Conservation (phyloP, 768 basidiomycete species). For the Pisolithus orientalis region DNA sequence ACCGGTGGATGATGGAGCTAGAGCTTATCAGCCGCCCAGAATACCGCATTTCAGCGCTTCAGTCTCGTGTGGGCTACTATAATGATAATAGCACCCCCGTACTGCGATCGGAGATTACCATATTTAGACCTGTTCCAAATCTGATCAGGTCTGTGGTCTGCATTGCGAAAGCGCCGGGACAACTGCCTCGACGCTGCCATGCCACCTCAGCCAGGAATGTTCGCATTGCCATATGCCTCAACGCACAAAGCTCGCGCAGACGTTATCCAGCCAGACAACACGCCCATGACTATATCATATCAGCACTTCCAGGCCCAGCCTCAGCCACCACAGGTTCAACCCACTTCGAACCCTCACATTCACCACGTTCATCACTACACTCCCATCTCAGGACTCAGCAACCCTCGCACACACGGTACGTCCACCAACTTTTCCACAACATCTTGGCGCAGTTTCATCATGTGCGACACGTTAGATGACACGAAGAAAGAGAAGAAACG, state of each 20-base stretch:
- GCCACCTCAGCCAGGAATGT: slow-evolving; percentile 69
- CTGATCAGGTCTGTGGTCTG: too few relatives aligned
- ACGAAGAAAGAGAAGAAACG: slow-evolving; percentile 59
- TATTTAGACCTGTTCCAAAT: too few relatives aligned
- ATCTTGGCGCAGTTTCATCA: slow-evolving; percentile 20
- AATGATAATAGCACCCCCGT: too few relatives aligned
- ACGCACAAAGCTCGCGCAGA: slow-evolving; percentile 37
- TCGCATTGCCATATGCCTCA: slow-evolving; percentile 52
- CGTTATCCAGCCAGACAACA: slow-evolving; percentile 20
- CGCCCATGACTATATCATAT: slow-evolving; percentile 11
- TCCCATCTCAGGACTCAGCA: slow-evolving; percentile 37
- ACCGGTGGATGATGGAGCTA: neutral
- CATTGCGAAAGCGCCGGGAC: too few relatives aligned
- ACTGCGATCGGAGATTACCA: too few relatives aligned
- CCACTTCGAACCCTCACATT: slow-evolving; percentile 18
- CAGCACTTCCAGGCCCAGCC: slow-evolving; percentile 6
- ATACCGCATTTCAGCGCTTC: neutral
- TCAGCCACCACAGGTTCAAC: slow-evolving; percentile 6
- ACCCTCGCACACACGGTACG: slow-evolving; percentile 36
- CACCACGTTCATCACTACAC: slow-evolving; percentile 34
- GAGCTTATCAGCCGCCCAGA: neutral
- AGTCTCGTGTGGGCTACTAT: neutral
- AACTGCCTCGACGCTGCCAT: slow-evolving; percentile 25
- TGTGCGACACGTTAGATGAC: slow-evolving; percentile 28
- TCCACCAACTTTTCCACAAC: neutral